Percentiles rank a stretch among this genome's conserved stretches.
These are phyloP conservation scores for Cladosporium sp. DNA, from an alignment of 2,329 filamentous ascomycete genomes.

Conservation along the genomic window DNA sequence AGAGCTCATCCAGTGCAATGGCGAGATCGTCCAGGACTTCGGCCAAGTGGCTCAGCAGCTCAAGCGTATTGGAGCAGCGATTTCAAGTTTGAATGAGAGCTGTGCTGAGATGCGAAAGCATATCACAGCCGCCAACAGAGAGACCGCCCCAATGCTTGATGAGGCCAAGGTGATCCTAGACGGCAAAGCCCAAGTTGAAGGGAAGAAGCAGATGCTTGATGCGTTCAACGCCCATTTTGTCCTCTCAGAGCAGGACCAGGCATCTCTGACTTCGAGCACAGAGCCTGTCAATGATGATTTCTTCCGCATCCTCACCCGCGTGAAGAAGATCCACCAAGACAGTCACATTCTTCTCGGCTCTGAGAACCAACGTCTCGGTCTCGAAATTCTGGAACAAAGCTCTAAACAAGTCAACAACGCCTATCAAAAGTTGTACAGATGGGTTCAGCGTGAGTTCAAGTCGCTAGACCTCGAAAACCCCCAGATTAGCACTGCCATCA, in stretches of 20 bases:
- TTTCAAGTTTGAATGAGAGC: slow-evolving; percentile 72
- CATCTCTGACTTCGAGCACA: slow-evolving; percentile 69
- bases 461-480: slow-evolving; percentile 89
- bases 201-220: slow-evolving; percentile 71
- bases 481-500: slow-evolving; percentile 80
- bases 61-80: slow-evolving; percentile 72
- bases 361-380: slow-evolving; percentile 80
- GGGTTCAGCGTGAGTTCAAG: slow-evolving; percentile 92
- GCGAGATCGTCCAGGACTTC: slow-evolving; percentile 81
- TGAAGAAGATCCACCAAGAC: slow-evolving; percentile 83
- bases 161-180: slow-evolving; percentile 71
- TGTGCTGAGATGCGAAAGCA: slow-evolving; percentile 78
- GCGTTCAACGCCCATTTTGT: slow-evolving; percentile 81
- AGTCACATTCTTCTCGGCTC: slow-evolving; percentile 85
- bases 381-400: slow-evolving; percentile 88
- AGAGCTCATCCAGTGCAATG: slow-evolving; percentile 90
- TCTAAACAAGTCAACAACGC: slow-evolving; percentile 81
- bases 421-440: slow-evolving; percentile 93
- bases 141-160: slow-evolving; percentile 69
- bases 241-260: slow-evolving; percentile 73
- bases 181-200: slow-evolving; percentile 70
- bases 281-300: slow-evolving; percentile 83
- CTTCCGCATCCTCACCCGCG: slow-evolving; percentile 70
- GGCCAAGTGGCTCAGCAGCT: slow-evolving; percentile 90
- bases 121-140: slow-evolving; percentile 68